phyloP scores from a whole-genome alignment of 129 eudicot genomes.

The carrot (Daucus carota) region DH1_v3.0 NC_030385.2:33995501-33996000 shows the following conservation, averaged over 20 bases:
- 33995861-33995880: background rate
- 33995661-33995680: slow-evolving; percentile 55
- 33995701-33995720: slow-evolving; percentile 81
- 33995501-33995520: slow-evolving; percentile 70
- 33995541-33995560: slow-evolving; percentile 97
- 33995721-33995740: slow-evolving; percentile 68
- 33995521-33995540: slow-evolving; percentile 91
- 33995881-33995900: background rate
- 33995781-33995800: background rate
- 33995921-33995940: background rate
- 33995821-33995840: background rate
- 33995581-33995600: slow-evolving; percentile 91
- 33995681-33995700: slow-evolving; percentile 71
- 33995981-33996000: background rate
- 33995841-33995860: background rate
- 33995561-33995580: slow-evolving; percentile 74
- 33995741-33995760: slow-evolving; percentile 33
- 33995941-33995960: background rate
- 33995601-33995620: slow-evolving; percentile 76
- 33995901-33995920: background rate
- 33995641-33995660: slow-evolving; percentile 71
- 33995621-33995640: slow-evolving; percentile 66
- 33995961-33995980: background rate
- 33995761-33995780: background rate
- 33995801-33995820: background rate